Evolutionary conservation across 345 rosid species (phyloP).

Genomic region (Populus tremula): DNA sequence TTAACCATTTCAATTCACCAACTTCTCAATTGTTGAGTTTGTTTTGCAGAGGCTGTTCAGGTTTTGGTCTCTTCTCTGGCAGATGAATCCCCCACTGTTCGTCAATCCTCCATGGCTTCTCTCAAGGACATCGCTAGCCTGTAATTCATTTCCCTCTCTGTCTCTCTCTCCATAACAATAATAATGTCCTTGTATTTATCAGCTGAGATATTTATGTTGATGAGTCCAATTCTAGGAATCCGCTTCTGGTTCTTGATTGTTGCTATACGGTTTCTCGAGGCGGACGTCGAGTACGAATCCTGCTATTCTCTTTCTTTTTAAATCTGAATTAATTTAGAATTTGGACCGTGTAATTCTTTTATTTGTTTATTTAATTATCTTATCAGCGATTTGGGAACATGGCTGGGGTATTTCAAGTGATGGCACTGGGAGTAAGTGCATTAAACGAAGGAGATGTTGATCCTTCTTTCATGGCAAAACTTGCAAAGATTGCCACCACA

Average conservation of each 20-base stretch:
- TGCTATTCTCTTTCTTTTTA: background rate
- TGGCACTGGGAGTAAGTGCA: conserved; percentile 74
- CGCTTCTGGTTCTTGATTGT: conserved; percentile 90
- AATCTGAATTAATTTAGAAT: background rate
- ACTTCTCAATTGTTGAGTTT: background rate
- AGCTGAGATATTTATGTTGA: too few species aligned
- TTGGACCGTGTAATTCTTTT: background rate
- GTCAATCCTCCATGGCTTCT: conserved; percentile 80
- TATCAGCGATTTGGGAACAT: conserved; percentile 80
- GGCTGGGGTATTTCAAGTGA: conserved; percentile 94
- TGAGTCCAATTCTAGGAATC: conserved; percentile 53
- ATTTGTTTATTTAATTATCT: background rate
- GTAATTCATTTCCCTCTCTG: conserved; percentile 29
- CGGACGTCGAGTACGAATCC: conserved; percentile 67
- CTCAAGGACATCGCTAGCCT: conserved; percentile 70
- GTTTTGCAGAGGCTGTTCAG: conserved; percentile 75
- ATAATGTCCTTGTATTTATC: background rate
- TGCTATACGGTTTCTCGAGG: conserved; percentile 80
- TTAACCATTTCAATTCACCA: background rate
- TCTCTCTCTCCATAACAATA: background rate
- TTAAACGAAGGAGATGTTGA: conserved; percentile 61
- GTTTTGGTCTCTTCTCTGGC: conserved; percentile 75
- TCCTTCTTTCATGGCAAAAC: conserved; percentile 71
- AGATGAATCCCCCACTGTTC: conserved; percentile 73
- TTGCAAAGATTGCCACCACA: conserved; percentile 85